These are phyloP conservation scores for Aspergillus latus DNA, from an alignment of 2,329 filamentous ascomycete genomes.

Conservation along the genomic window DNA sequence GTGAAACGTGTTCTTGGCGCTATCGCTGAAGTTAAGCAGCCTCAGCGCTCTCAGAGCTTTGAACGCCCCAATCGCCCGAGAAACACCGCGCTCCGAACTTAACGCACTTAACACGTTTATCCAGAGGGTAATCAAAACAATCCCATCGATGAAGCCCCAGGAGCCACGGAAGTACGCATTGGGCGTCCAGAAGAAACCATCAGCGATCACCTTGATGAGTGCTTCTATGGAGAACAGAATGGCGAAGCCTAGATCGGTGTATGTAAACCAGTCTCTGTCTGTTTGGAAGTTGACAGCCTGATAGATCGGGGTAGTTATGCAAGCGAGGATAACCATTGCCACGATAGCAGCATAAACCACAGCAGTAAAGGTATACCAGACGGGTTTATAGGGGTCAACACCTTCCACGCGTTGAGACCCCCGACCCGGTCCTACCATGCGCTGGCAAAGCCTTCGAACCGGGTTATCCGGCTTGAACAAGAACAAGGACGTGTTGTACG, in stretches of 20 bases:
- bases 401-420: slow-evolving; percentile 86
- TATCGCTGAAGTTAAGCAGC: slow-evolving; percentile 92
- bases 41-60: slow-evolving; percentile 91
- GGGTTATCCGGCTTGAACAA: slow-evolving; percentile 78
- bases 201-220: slow-evolving; percentile 86
- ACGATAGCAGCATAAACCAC: slow-evolving; percentile 93
- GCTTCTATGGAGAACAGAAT: slow-evolving; percentile 83
- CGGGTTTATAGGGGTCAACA: slow-evolving; percentile 78
- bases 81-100: slow-evolving; percentile 77
- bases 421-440: slow-evolving; percentile 85
- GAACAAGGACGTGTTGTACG: slow-evolving; percentile 89
- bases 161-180: slow-evolving; percentile 96
- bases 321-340: slow-evolving; percentile 95
- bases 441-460: slow-evolving; percentile 79
- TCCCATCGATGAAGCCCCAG: slow-evolving; percentile 92
- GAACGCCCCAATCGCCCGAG: slow-evolving; percentile 90
- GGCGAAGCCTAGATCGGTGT: slow-evolving; percentile 88
- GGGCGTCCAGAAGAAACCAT: slow-evolving; percentile 93
- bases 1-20: slow-evolving; percentile 92
- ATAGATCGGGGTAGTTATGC: slow-evolving; percentile 89
- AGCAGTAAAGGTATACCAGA: slow-evolving; percentile 92
- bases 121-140: slow-evolving; percentile 92
- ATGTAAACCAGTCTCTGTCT: slow-evolving; percentile 88
- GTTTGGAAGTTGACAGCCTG: slow-evolving; percentile 79
- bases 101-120: slow-evolving; percentile 86